phyloP scores from a whole-genome alignment of 306 rosid species.

The Boehmeria nivea region DNA sequence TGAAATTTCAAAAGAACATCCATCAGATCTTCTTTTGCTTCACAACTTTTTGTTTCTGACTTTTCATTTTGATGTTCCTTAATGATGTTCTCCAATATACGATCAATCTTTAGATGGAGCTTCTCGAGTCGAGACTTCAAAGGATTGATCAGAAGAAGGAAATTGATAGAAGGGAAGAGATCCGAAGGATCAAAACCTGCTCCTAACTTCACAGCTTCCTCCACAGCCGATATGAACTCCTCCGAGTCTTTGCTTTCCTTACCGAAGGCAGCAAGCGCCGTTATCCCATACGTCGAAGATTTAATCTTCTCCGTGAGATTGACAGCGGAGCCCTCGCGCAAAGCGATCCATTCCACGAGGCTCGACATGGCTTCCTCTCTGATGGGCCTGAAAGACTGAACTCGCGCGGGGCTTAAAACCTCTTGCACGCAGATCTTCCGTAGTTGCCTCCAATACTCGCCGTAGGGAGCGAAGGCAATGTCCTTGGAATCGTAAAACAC shows the following conservation, averaged over 20 bases:
- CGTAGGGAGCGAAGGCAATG: conserved; percentile 32
- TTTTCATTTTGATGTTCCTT: conserved; percentile 20
- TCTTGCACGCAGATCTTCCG: background rate
- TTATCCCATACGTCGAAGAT: conserved; percentile 6
- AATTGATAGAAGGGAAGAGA: conserved; percentile 26
- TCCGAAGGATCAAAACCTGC: conserved; percentile 29
- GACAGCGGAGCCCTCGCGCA: conserved; percentile 33
- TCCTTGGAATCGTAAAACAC: conserved; percentile 12
- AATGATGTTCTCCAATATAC: conserved; percentile 26
- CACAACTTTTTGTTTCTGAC: too few species aligned
- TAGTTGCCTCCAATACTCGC: conserved; percentile 22
- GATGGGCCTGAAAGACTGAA: background rate
- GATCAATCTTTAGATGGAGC: conserved; percentile 7
- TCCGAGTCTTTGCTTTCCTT: conserved; percentile 18
- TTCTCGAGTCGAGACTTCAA: conserved; percentile 21
- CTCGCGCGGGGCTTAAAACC: background rate
- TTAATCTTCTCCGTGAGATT: conserved; percentile 19
- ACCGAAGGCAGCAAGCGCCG: conserved; percentile 29
- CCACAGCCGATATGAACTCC: background rate
- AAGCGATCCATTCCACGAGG: conserved; percentile 16
- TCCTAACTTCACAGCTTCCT: conserved; percentile 1
- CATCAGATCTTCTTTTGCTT: too few species aligned
- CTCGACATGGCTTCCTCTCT: conserved; percentile 22
- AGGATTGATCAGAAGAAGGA: conserved; percentile 13
- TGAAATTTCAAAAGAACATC: too few species aligned